Evolutionary conservation across 1,284 basidiomycete genomes (phyloP).

Genomic region (Dichomitus squalens): DNA sequence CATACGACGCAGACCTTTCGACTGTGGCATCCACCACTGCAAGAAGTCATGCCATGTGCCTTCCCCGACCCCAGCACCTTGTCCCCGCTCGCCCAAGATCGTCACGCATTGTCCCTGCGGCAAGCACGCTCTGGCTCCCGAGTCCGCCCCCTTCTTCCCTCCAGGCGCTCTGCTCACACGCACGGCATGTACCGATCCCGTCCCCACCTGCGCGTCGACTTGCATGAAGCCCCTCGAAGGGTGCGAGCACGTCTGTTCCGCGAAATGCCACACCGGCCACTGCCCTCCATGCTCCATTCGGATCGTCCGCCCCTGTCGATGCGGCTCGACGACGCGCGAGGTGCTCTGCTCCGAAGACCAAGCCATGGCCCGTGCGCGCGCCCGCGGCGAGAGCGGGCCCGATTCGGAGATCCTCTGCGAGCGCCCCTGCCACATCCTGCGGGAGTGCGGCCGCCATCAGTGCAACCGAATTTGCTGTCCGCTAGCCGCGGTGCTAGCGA

Average conservation of each 20-base stretch:
- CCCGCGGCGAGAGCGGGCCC: constrained; percentile 30
- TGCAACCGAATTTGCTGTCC: constrained; percentile 87
- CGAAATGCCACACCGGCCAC: constrained; percentile 57
- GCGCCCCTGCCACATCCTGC: constrained; percentile 70
- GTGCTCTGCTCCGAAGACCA: constrained; percentile 52
- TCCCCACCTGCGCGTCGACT: constrained; percentile 74
- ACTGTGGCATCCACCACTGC: constrained; percentile 79
- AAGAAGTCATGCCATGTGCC: constrained; percentile 75
- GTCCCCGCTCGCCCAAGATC: constrained; percentile 72
- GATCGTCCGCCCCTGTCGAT: constrained; percentile 77
- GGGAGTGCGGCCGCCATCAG: constrained; percentile 81
- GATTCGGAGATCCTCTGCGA: constrained; percentile 74
- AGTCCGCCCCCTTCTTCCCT: constrained; percentile 35
- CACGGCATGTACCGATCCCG: constrained; percentile 65
- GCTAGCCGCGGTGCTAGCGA: constrained; percentile 60
- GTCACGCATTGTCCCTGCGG: constrained; percentile 85
- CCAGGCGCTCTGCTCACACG: constrained; percentile 46
- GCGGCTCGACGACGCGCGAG: constrained; percentile 64
- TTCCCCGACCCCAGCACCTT: constrained; percentile 54
- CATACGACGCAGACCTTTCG: constrained; percentile 54
- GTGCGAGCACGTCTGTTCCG: constrained; percentile 72
- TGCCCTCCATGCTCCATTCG: constrained; percentile 78
- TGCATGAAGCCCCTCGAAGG: constrained; percentile 68
- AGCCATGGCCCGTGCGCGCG: constrained; percentile 27
- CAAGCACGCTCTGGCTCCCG: constrained; percentile 54